Evolutionary conservation across 164 flowering plant genomes (phyloP), one percentile per base, ranked within the genome.

Genomic region (Malania oleifera): DNA sequence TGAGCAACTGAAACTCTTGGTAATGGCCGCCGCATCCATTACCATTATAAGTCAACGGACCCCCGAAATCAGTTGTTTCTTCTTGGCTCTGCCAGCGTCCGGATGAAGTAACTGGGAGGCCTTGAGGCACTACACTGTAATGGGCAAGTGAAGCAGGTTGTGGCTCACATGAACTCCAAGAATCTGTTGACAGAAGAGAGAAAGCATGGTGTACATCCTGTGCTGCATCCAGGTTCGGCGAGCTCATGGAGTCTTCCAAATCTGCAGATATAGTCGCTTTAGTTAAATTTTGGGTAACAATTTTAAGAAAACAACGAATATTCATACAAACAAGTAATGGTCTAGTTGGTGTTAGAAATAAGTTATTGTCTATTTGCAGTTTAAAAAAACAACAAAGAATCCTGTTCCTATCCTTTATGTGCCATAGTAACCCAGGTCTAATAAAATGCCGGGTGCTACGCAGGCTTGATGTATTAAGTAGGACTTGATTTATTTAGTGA

Each of bases 181-280:
- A 65, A 63, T 63, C 68, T 7, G 64, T 80, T 89, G 97, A 89
- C 97, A 89, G 97, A 89, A 89, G 97, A 89, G 97, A 89, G 97
- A 83, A 92, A 89, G 97, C 97, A 85, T 85, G 80, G 38, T 67
- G 76, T 66, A 74, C 51, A 53, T 77, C 86, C 34, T 71, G 78
- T n/a, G 84, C 58, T 45, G 79, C 67, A 49, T 71, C 77, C 69
- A 72, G 18, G 72, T 68, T 68, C 43, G 77, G 61, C 52, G 77
- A 51, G 57, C 57, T 12, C 41, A 56, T 52, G 19, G 83, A 67
- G 48, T 73, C 86, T 64, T 71, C 79, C 11, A 67, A 31, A 68
- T 79, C 91, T 86, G 82, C 62, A 64, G 52, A 4, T 4, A 5
- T 5, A 44, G 48, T 17, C 18, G 12, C 18, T n/a, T n/a, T n/a